Base-by-base conservation (phyloP, 805 yeast species). In the Candida boleticola region DNA sequence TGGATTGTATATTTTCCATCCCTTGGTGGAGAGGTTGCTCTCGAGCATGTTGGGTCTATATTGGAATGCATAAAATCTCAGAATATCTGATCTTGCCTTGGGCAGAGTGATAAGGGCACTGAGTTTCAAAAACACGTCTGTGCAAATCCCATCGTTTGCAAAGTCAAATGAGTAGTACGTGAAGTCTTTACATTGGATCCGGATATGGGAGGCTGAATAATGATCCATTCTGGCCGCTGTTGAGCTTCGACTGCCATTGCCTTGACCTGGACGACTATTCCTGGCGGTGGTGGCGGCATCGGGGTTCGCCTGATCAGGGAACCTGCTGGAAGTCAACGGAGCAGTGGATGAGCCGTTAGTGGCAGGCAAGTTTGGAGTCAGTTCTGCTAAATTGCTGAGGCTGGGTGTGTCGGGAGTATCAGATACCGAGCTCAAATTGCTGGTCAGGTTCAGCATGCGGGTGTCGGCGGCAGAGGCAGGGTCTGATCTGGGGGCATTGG, bases 161-260 rank as follows among this genome's bases (percentile, higher is more conserved):
- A 93, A 87, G 55, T 87, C 93, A 50, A 92, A 74, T 7, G 95
- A 80, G 39, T 89, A 69, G 54, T 77, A 85, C 16, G 90, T 83
- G 62, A 87, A 92, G 61, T 92, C 98, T 48, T 89, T 80, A 56
- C 97, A 87, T 30, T 81, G 76, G 9, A 92, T 56, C 36, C 95
- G 77, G 36, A 92, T 64, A 45, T 80, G 79, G 4, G 83, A 78
- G 1, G 70, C 61, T 3, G 66, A 40, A 47, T 69, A 69, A 42
- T 60, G 68, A 46, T 70, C 74, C 14, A 61, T 54, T 16, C 51
- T 29, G 11, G 35, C 16, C 13, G 35, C 27, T 23, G 11, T n/a
- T n/a, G n/a, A n/a, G n/a, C n/a, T n/a, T n/a, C n/a, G n/a, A n/a
- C n/a, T n/a, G n/a, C 50, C n/a, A n/a, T n/a, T n/a, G n/a, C n/a